phyloP scores from a whole-genome alignment of 2,329 filamentous ascomycete genomes.

The Arthroderma uncinatum region DNA sequence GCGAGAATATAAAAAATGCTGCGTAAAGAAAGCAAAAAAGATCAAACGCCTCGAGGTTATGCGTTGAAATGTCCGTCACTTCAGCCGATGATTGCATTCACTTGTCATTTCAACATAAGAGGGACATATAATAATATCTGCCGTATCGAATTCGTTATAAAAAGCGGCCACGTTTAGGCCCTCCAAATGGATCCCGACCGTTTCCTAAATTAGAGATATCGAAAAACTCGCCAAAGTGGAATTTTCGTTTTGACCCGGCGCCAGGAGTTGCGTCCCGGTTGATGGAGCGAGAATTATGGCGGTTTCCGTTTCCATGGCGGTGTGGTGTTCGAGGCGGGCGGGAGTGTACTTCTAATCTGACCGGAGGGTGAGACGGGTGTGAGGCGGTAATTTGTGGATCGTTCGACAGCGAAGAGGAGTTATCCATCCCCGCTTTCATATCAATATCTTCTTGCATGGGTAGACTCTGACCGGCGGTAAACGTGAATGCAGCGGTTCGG shows the following conservation, averaged over 20 bases:
- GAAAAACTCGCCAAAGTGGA: slow-evolving; percentile 40
- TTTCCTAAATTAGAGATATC: slow-evolving; percentile 38
- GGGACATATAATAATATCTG: too few relatives aligned
- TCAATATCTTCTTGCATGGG: slow-evolving; percentile 30
- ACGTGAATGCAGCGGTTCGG: slow-evolving; percentile 33
- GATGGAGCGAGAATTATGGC: slow-evolving; percentile 28
- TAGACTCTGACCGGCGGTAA: slow-evolving; percentile 33
- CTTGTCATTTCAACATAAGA: background rate
- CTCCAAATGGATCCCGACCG: slow-evolving; percentile 33
- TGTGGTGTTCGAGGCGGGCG: slow-evolving; percentile 32
- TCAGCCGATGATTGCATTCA: background rate
- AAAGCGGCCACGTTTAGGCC: slow-evolving; percentile 39
- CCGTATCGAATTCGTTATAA: slow-evolving; percentile 22
- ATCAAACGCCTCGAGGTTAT: background rate
- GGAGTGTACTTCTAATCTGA: slow-evolving; percentile 35
- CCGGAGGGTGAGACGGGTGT: slow-evolving; percentile 21
- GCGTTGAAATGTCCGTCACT: background rate
- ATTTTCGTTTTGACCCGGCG: slow-evolving; percentile 39
- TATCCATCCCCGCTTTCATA: slow-evolving; percentile 32
- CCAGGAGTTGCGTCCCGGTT: slow-evolving; percentile 30
- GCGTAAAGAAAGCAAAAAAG: slow-evolving; percentile 9
- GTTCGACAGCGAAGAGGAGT: slow-evolving; percentile 15
- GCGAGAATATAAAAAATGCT: slow-evolving; percentile 9
- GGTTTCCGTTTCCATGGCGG: slow-evolving; percentile 29
- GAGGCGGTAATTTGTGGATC: slow-evolving; percentile 22